Percentiles rank a stretch among this genome's conserved stretches.
Conservation (phyloP, 805 yeast species). For the Wickerhamomyces chaumierensis region DNA sequence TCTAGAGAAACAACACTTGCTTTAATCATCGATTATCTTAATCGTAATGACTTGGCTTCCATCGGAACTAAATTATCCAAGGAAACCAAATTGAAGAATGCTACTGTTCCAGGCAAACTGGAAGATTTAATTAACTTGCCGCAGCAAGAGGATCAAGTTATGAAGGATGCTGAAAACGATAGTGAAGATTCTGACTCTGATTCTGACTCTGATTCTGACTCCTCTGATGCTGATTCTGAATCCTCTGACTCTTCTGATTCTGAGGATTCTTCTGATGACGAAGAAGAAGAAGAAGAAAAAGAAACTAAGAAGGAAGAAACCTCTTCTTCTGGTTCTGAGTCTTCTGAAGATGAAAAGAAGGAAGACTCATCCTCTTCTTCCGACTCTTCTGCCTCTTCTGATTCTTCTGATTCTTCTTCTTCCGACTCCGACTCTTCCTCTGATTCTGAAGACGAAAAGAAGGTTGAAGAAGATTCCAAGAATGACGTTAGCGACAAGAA, state of each 20-base stretch:
- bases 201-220: conserved; percentile 4
- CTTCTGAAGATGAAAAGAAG: too few relatives aligned
- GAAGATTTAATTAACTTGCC: conserved; percentile 8
- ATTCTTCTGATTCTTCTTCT: conserved; percentile 3
- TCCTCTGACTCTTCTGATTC: neutral
- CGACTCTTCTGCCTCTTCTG: conserved; percentile 2
- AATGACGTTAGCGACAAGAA: too few relatives aligned
- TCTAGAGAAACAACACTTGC: conserved; percentile 12
- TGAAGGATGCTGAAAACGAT: conserved; percentile 5
- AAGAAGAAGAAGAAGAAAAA: conserved; percentile 3
- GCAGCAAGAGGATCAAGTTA: conserved; percentile 1
- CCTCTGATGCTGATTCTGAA: conserved; percentile 2
- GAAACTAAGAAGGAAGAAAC: neutral
- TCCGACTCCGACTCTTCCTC: conserved; percentile 19
- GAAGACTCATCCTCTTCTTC: too few relatives aligned
- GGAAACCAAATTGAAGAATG: conserved; percentile 6
- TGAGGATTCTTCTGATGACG: conserved; percentile 3
- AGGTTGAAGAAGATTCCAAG: too few relatives aligned
- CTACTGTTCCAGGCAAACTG: conserved; percentile 4
- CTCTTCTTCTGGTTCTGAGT: neutral
- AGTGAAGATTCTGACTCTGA: conserved; percentile 2
- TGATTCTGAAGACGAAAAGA: too few relatives aligned
- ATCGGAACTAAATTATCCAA: conserved; percentile 11
- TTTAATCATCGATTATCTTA: conserved; percentile 14
- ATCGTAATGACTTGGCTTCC: conserved; percentile 11